These are phyloP conservation scores for Penicillium parvum DNA, from an alignment of 495 filamentous ascomycete genomes.

Conservation along the genomic window DNA sequence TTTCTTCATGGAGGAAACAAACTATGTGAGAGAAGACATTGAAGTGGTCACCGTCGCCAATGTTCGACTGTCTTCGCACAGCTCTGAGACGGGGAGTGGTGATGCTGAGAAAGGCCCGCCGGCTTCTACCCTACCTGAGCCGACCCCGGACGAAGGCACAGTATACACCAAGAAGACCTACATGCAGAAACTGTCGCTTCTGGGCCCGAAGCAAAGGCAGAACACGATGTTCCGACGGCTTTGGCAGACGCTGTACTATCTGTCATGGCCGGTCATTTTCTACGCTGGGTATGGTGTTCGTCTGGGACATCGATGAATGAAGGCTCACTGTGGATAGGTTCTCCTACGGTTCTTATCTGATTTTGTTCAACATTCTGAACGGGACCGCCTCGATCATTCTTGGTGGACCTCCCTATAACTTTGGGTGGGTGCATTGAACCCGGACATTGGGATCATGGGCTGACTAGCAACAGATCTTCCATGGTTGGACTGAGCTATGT, in stretches of 20 bases:
- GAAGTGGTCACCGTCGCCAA: slow-evolving; percentile 8
- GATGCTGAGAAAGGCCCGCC: slow-evolving; percentile 22
- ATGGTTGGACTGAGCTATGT: slow-evolving; percentile 62
- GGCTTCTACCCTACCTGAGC: slow-evolving; percentile 4
- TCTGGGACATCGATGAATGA: neutral
- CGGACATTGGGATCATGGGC: neutral
- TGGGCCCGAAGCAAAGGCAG: slow-evolving; percentile 43
- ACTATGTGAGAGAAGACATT: slow-evolving; percentile 44
- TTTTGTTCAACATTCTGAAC: slow-evolving; percentile 66
- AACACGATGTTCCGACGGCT: slow-evolving; percentile 46
- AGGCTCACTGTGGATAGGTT: slow-evolving; percentile 33
- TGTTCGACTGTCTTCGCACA: slow-evolving; percentile 8
- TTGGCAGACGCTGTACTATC: slow-evolving; percentile 38
- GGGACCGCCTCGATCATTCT: slow-evolving; percentile 60
- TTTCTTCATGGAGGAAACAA: slow-evolving; percentile 69
- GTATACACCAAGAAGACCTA: slow-evolving; percentile 42
- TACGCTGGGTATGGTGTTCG: slow-evolving; percentile 49
- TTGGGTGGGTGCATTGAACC: slow-evolving; percentile 29
- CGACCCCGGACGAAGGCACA: slow-evolving; percentile 16
- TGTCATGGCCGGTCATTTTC: slow-evolving; percentile 60
- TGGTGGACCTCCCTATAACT: slow-evolving; percentile 52
- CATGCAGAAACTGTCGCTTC: slow-evolving; percentile 49
- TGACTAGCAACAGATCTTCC: slow-evolving; percentile 36
- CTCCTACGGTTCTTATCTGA: slow-evolving; percentile 58
- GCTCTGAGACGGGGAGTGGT: slow-evolving; percentile 9